Conservation (phyloP, 495 filamentous ascomycete species). For the Copromyces sp. region DNA sequence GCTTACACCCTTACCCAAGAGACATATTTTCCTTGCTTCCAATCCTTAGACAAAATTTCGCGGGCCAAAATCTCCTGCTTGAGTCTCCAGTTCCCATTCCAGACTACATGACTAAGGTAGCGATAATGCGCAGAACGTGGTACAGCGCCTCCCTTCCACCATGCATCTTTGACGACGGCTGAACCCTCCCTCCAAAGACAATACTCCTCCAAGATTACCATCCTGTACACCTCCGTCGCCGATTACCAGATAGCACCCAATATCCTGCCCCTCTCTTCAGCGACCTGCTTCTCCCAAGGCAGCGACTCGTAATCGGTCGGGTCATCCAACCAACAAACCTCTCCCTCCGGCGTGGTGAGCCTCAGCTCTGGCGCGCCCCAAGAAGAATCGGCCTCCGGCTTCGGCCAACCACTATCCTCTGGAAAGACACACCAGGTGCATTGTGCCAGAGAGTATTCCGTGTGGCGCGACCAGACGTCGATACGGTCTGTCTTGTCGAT, state of each 20-base stretch:
- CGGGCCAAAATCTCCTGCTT: not conserved
- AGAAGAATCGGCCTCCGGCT: not conserved
- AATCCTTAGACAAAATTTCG: not conserved
- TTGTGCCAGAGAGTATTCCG: not conserved
- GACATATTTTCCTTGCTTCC: not conserved
- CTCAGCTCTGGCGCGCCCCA: not conserved
- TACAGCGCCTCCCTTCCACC: no score
- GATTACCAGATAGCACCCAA: not conserved
- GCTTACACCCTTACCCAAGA: no score
- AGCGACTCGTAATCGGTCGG: not conserved
- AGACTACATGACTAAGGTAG: no score
- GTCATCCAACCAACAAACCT: not conserved
- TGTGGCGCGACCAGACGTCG: not conserved
- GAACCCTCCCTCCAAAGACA: no score
- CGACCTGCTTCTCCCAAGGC: not conserved
- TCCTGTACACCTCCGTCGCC: no score
- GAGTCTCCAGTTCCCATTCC: not conserved
- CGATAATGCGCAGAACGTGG: no score
- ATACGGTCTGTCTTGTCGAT: not conserved
- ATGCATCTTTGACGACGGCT: no score
- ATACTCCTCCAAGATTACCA: no score
- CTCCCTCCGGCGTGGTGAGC: not conserved
- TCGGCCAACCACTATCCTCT: not conserved
- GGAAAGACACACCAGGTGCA: not conserved
- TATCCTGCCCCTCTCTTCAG: not conserved